Base-by-base conservation (phyloP, 2,329 filamentous ascomycete species). In the Fusarium nodosum region DNA sequence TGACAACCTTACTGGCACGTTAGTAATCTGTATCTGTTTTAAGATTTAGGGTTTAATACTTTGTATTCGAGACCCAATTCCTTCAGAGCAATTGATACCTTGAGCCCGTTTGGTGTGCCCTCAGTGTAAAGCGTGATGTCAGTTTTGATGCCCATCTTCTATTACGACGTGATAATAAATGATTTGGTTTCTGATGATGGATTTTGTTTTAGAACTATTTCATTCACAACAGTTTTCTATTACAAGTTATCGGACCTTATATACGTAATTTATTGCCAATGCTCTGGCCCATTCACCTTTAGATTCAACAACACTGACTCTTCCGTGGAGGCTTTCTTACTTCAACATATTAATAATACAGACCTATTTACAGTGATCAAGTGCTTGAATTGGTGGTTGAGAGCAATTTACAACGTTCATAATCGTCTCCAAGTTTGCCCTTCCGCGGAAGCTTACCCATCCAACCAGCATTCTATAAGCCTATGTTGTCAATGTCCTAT, bases 21-120 rank as follows among this genome's bases (percentile, higher is more conserved):
- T 7, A 51, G 47, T 24, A n/a, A 18, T 16, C 18, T 4, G 4
- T 3, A 6, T 13, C 2, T 12, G 2, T 20, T 12, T 3, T 10
- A 6, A 13, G 9, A 6, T 6, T n/a, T 1, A 20, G 7, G 1
- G 6, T 22, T 5, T 15, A 1, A 22, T 52, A 90, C 87, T 79
- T 93, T 89, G 82, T 97, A 97, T 24, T 90, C 87, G 41, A 96
- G 81, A 69, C 90, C 91, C 11, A 97, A 85, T 81, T 97, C 94
- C 80, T 97, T 93, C 15, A 97, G 82, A 13, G 91, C 86, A 70
- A 97, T 97, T 58, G 92, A 93, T 69, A 93, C 87, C 79, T 97
- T 97, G 84, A 96, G 91, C 66, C 93, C 93, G 80, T 97, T 97
- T 41, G 94, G 93, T 57, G 94, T 97, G 73, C 90, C 87, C 13